phyloP scores from a whole-genome alignment of 345 rosid genomes.

The Sonneratia alba region DNA sequence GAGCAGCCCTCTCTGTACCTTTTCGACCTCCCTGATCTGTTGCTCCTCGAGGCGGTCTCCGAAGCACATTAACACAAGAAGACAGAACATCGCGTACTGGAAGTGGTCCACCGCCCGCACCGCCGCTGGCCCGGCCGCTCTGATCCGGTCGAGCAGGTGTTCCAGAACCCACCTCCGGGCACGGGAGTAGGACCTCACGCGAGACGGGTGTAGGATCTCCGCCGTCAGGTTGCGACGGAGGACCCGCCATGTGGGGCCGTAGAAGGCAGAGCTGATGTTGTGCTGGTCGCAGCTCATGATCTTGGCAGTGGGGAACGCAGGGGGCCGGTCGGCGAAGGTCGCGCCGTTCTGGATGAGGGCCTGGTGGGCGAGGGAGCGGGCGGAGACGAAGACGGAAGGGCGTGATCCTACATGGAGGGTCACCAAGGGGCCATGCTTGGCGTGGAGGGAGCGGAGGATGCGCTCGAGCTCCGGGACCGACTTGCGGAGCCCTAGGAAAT shows the following conservation, averaged over 20 bases:
- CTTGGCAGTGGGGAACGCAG: neutral
- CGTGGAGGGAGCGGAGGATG: neutral
- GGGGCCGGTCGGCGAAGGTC: slow-evolving; percentile 6
- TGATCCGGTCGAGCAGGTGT: neutral
- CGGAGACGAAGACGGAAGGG: slow-evolving; percentile 4
- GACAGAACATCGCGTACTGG: slow-evolving; percentile 12
- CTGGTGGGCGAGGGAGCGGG: slow-evolving; percentile 5
- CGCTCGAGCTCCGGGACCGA: slow-evolving; percentile 3
- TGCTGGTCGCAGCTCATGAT: slow-evolving; percentile 7
- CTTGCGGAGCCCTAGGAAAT: slow-evolving; percentile 7
- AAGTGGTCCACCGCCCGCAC: slow-evolving; percentile 8
- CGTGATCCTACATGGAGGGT: slow-evolving; percentile 7
- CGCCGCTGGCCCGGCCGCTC: neutral
- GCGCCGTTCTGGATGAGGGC: slow-evolving; percentile 13
- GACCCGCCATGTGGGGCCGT: slow-evolving; percentile 11
- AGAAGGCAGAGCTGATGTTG: slow-evolving; percentile 8
- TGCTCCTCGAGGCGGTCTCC: slow-evolving; percentile 7
- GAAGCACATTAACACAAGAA: slow-evolving; percentile 11
- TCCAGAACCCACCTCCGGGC: slow-evolving; percentile 5
- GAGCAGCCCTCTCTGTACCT: neutral
- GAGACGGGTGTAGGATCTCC: slow-evolving; percentile 10
- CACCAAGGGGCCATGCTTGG: slow-evolving; percentile 6
- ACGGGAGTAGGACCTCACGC: slow-evolving; percentile 6
- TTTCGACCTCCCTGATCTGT: slow-evolving; percentile 6
- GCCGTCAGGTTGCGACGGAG: slow-evolving; percentile 12